phyloP scores from a whole-genome alignment of 78 protist genomes.

The Dictyostelium intermedium region DNA sequence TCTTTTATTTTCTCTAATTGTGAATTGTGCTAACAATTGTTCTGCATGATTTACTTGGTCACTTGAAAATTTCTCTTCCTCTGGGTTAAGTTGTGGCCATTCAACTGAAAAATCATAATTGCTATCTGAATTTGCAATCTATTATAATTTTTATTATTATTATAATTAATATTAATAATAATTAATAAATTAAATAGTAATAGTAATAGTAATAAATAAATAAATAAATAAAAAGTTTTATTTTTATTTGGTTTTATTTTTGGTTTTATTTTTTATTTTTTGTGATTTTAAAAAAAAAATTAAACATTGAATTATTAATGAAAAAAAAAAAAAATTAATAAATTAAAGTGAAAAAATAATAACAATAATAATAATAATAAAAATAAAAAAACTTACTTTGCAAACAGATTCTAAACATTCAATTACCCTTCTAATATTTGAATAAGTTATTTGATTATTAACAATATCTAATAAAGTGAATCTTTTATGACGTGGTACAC shows the following conservation, averaged over 20 bases:
- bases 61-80: background rate
- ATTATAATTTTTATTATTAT: no score
- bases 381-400: slow-evolving; percentile 34
- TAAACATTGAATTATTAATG: background rate
- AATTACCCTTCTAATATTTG: slow-evolving; percentile 47
- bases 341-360: no score
- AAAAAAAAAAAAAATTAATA: background rate
- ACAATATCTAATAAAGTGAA: slow-evolving; percentile 37
- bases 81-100: slow-evolving; percentile 48
- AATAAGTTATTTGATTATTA: background rate
- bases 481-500: slow-evolving; percentile 67
- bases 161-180: background rate
- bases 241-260: background rate
- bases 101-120: slow-evolving; percentile 25
- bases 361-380: background rate
- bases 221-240: background rate
- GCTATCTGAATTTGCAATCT: slow-evolving; percentile 67
- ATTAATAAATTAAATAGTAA: no score
- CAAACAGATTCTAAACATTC: slow-evolving; percentile 71
- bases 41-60: slow-evolving; percentile 44
- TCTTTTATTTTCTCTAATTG: slow-evolving; percentile 63
- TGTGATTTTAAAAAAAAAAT: no score
- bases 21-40: slow-evolving; percentile 45
- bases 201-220: background rate
- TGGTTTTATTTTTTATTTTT: no score